Conservation (phyloP, 1,284 basidiomycete species). For the Cutaneotrichosporon cavernicola region DNA sequence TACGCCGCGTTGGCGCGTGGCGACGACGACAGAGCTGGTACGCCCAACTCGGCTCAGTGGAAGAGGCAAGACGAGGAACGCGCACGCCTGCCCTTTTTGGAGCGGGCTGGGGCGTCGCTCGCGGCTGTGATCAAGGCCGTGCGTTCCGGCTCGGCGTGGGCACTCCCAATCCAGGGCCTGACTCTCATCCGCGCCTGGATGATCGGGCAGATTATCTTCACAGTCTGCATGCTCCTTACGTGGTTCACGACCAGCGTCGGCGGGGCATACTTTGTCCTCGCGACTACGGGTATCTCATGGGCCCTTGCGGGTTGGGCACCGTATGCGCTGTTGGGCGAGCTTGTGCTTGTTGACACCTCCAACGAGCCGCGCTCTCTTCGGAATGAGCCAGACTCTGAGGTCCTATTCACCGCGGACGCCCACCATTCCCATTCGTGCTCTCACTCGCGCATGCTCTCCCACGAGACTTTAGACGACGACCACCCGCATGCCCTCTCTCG, state of each 20-base stretch:
- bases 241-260: constrained; percentile 51
- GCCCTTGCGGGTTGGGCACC: constrained; percentile 53
- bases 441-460: constrained; percentile 12
- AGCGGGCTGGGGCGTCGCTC: constrained; percentile 17
- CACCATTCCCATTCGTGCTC: constrained; percentile 9
- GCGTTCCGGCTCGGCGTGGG: constrained; percentile 27
- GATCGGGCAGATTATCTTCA: constrained; percentile 49
- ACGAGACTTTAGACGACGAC: constrained; percentile 10
- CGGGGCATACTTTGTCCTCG: constrained; percentile 55
- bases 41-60: constrained; percentile 24
- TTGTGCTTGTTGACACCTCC: constrained; percentile 47
- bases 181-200: constrained; percentile 49
- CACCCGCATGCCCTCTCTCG: constrained; percentile 3
- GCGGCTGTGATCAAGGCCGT: constrained; percentile 25
- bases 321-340: constrained; percentile 47
- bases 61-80: constrained; percentile 20
- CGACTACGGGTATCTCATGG: constrained; percentile 57
- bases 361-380: constrained; percentile 9
- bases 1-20: constrained; percentile 4
- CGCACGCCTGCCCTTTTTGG: constrained; percentile 11
- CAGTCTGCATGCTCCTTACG: constrained; percentile 50
- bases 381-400: background rate
- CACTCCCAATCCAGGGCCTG: constrained; percentile 46
- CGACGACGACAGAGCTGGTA: background rate
- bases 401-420: constrained; percentile 18